These are phyloP conservation scores for Pestalotiopsis sp. DNA, from an alignment of 2,329 filamentous ascomycete genomes.

Conservation along the genomic window DNA sequence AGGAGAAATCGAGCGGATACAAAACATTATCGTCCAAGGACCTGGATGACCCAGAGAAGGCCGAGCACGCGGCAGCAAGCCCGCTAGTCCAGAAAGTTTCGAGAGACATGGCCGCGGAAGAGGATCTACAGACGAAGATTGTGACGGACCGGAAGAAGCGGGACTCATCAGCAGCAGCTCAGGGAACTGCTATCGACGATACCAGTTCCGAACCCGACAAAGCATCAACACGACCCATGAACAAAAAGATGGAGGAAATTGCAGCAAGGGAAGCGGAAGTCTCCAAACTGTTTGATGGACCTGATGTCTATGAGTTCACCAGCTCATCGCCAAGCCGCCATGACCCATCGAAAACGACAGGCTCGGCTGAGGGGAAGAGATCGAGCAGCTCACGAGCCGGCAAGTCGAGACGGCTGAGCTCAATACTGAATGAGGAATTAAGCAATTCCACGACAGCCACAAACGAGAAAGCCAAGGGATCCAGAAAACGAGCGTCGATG, in stretches of 20 bases:
- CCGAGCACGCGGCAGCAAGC: conserved; percentile 36
- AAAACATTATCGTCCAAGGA: conserved; percentile 28
- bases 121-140: conserved; percentile 32
- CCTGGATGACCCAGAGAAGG: background rate
- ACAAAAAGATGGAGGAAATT: conserved; percentile 30
- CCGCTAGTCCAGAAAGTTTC: conserved; percentile 44
- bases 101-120: conserved; percentile 24
- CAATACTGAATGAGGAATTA: conserved; percentile 38
- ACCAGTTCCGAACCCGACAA: conserved; percentile 13
- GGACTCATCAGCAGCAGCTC: conserved; percentile 32
- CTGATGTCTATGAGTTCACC: conserved; percentile 60
- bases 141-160: conserved; percentile 44
- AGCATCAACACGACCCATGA: conserved; percentile 18
- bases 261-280: conserved; percentile 31
- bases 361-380: conserved; percentile 22
- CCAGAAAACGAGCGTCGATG: conserved; percentile 47
- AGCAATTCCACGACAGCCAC: conserved; percentile 30
- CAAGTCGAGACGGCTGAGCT: conserved; percentile 41
- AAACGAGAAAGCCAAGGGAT: conserved; percentile 22
- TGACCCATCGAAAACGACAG: conserved; percentile 19
- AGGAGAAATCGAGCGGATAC: conserved; percentile 37
- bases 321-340: conserved; percentile 44
- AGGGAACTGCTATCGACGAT: conserved; percentile 16
- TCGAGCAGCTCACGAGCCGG: conserved; percentile 32
- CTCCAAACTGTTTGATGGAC: conserved; percentile 26